A percentile compares a stretch with the other conserved stretches of the same genome.
phyloP scores from a whole-genome alignment of 129 eudicot genomes.

The Solidago caesia region DNA sequence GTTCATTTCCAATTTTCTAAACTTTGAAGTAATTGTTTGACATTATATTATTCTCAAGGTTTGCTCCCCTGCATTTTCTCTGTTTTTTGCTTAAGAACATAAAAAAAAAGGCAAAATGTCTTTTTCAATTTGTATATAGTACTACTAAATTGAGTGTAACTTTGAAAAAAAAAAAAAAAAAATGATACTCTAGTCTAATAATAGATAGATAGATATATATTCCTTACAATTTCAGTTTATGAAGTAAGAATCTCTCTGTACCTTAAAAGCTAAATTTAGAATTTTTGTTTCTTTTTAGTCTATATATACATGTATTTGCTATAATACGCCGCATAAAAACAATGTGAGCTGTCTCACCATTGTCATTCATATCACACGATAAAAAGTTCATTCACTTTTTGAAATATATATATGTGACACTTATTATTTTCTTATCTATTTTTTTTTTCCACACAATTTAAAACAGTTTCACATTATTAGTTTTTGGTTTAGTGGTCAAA shows the following conservation, averaged over 20 bases:
- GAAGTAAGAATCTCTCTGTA: slow-evolving; percentile 24
- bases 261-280: slow-evolving; percentile 24
- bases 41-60: slow-evolving; percentile 22
- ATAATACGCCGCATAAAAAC: slow-evolving; percentile 27
- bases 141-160: slow-evolving; percentile 10
- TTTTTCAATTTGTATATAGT: background rate
- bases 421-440: background rate
- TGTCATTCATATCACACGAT: slow-evolving; percentile 23
- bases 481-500: too few relatives aligned
- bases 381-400: slow-evolving; percentile 25
- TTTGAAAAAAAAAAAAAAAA: background rate
- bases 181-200: background rate
- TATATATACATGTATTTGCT: background rate
- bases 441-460: background rate
- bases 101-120: background rate
- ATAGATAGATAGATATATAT: background rate
- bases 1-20: background rate
- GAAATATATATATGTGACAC: slow-evolving; percentile 10
- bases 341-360: slow-evolving; percentile 37
- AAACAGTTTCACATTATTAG: background rate
- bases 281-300: slow-evolving; percentile 2
- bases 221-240: slow-evolving; percentile 9
- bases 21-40: background rate
- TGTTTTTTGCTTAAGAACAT: background rate
- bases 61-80: slow-evolving; percentile 23